Evolutionary conservation across 2,329 filamentous ascomycete species (phyloP).

Genomic region (Alternaria arbusti): DNA sequence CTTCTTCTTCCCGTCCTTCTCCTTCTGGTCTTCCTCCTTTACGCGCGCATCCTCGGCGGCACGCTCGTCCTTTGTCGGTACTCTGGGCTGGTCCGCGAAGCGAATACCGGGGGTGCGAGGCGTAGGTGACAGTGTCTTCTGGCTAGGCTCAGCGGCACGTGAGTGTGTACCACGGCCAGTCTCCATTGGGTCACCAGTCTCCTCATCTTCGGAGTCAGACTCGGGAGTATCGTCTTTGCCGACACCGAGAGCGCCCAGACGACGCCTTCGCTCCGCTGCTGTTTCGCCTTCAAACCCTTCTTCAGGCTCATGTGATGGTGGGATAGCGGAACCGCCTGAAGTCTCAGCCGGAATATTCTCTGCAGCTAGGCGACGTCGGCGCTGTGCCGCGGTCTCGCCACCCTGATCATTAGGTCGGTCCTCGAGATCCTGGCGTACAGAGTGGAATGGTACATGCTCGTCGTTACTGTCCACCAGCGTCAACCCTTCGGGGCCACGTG

Average conservation of each 20-base stretch:
- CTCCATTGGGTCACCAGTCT: constrained; percentile 43
- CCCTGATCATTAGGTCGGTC: constrained; percentile 28
- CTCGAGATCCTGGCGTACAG: constrained; percentile 47
- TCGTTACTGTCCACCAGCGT: constrained; percentile 55
- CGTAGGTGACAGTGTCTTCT: constrained; percentile 15
- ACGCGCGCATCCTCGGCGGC: constrained; percentile 32
- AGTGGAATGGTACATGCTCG: constrained; percentile 56
- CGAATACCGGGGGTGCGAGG: constrained; percentile 62
- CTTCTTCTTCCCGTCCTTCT: constrained; percentile 24
- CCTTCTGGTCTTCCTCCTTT: constrained; percentile 23
- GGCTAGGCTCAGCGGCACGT: constrained; percentile 9
- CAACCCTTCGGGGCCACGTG: constrained; percentile 48
- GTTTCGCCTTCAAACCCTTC: constrained; percentile 63
- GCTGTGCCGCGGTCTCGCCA: constrained; percentile 50
- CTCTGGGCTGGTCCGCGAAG: constrained; percentile 61
- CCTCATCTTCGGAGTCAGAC: constrained; percentile 43
- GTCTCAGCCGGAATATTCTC: constrained; percentile 19
- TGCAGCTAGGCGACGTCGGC: constrained; percentile 49
- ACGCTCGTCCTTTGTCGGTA: constrained; percentile 44
- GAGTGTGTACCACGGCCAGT: constrained; percentile 42
- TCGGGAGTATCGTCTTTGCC: constrained; percentile 33
- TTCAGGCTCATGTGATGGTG: constrained; percentile 24
- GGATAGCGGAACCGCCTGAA: constrained; percentile 18
- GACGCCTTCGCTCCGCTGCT: constrained; percentile 73
- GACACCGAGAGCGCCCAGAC: constrained; percentile 75